Base-by-base conservation (phyloP, 1,139 yeast species). In the Dujonia santamariae region DNA sequence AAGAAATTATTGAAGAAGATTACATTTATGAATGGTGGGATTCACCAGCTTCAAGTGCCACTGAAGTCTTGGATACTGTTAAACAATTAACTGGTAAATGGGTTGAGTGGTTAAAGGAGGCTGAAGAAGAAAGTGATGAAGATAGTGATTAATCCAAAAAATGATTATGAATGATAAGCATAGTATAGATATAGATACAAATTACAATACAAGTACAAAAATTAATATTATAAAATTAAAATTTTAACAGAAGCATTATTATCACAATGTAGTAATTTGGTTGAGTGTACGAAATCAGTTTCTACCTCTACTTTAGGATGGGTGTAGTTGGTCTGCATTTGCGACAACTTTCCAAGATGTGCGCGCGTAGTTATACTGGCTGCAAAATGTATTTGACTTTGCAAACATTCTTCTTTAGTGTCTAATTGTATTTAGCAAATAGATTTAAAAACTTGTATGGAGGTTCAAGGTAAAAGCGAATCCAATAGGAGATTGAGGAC, bases 61-160 rank as follows among this genome's bases (percentile, higher is more conserved):
- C 72, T 22, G 68, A 65, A 15, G 67, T 63, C 22, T 61, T 71
- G 40, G 53, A 47, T 4, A 61, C 63, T 19, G 80, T 82, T 13
- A 74, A 85, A 42, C 63, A 57, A 28, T 67, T 80, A 43, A 75
- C 86, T 3, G 73, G 64, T 11, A 82, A 80, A 56, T 90, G 90
- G 78, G 72, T 92, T 13, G 85, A 81, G 16, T 88, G 97, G 97
- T 72, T 92, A 38, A 72, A 75, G 50, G 85, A 79, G 34, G 97
- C 97, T 1, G 97, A 87, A 51, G 95, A 85, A 54, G 95, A 85
- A 51, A 62, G 72, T 30, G 71, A 60, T 8, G 72, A 61, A 7
- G 70, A 62, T 16, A 48, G 56, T 27, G 61, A 55, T 16, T 31
- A 21, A 30, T 9, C 22, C 7, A 7, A 19, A 7, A 11, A 19